These are phyloP conservation scores for Tetragonia tetragonoides DNA, from an alignment of 148 eudicot species.

Conservation along the genomic window DNA sequence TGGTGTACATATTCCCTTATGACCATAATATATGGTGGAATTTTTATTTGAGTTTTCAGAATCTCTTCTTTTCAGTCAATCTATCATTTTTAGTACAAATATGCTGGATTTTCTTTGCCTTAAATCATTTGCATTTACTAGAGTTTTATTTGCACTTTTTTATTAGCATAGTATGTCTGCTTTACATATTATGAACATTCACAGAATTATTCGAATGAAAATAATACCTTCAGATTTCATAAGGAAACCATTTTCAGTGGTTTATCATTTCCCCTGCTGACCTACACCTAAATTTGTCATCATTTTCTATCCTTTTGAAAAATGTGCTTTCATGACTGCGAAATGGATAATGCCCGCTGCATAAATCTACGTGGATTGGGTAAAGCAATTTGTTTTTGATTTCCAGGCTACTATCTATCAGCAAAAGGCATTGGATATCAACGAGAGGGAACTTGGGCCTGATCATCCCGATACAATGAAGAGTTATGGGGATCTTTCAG, in stretches of 20 bases:
- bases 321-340: background rate
- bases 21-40: background rate
- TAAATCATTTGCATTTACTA: background rate
- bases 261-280: no score
- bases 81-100: background rate
- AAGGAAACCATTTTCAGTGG: no score
- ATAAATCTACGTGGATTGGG: background rate
- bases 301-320: no score
- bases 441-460: constrained; percentile 97
- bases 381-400: constrained; percentile 16
- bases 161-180: background rate
- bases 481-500: constrained; percentile 99
- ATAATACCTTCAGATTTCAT: no score
- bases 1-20: no score
- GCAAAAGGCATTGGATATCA: constrained; percentile 96
- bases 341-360: background rate
- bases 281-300: no score
- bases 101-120: background rate
- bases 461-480: constrained; percentile 99
- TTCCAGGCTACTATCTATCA: constrained; percentile 91
- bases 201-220: background rate
- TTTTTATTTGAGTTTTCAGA: background rate
- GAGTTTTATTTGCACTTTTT: background rate
- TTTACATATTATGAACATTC: background rate
- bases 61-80: background rate